Evolutionary conservation across 129 eudicot species (phyloP), one percentile per base, ranked within the genome.

Genomic region (Flaveria bidentis): DNA sequence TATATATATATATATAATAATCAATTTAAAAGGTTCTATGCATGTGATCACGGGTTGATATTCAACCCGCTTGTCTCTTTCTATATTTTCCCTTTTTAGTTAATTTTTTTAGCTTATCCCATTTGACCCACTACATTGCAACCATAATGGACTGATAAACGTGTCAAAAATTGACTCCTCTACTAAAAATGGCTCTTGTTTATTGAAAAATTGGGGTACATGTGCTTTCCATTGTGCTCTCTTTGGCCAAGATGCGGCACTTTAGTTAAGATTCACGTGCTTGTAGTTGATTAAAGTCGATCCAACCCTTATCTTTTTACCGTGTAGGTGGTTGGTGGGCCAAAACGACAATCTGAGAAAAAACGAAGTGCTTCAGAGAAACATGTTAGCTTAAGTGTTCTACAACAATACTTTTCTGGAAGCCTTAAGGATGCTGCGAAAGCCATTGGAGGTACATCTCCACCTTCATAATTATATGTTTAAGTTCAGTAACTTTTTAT

Each of bases 351-450:
- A 53, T 51, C 74, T 10, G 97, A 88, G 83, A 90, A 87, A 80
- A 90, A 85, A 64, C 84, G 95, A 71, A 88, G 88, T 80, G 84
- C 86, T 16, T 85, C 87, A 8, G 98, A 93, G 81, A 93, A 89
- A 76, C 82, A 80, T 67, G 92, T 93, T 17, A 88, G 96, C 67
- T 82, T 90, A 72, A 80, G 80, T 79, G 97, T 90, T 60, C 90
- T 93, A 63, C 98, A 93, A 73, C 96, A 93, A 72, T 88, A 88
- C 76, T 93, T 93, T 80, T 85, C 97, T 30, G 98, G 98, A 16
- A 93, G 97, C 82, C 93, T 90, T 13, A 93, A 93, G 83, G 91
- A 93, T 87, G 97, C 98, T 79, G 97, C 98, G 26, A 88, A 87
- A 85, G 84, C 88, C 81, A 86, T 94, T 72, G 99, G 99, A 66